phyloP scores from a whole-genome alignment of 2,329 filamentous ascomycete genomes.

The Xylogone sp. region DNA sequence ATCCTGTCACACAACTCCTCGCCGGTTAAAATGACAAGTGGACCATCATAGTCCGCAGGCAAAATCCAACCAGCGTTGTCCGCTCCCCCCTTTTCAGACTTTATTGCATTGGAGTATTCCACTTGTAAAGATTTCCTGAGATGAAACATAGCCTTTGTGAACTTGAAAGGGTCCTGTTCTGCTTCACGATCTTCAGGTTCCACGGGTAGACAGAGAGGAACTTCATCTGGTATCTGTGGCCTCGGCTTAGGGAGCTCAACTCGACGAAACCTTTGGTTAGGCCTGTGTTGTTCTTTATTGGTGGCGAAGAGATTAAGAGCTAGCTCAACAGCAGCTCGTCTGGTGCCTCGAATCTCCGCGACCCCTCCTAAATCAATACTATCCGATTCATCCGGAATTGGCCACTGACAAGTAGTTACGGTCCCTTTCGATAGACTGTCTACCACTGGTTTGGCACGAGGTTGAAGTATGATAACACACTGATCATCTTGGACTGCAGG shows the following conservation, averaged over 20 bases:
- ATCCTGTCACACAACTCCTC: not conserved
- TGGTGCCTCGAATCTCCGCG: conserved; percentile 22
- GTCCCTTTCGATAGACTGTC: not conserved
- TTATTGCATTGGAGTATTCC: not conserved
- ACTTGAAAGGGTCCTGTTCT: conserved; percentile 20
- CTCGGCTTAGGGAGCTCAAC: conserved; percentile 13
- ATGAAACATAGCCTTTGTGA: conserved; percentile 17
- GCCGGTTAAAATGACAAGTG: not conserved
- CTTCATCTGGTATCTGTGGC: conserved; percentile 10
- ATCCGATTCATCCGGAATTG: not conserved
- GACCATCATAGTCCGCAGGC: not conserved
- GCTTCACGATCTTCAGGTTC: conserved; percentile 19
- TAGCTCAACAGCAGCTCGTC: conserved; percentile 23
- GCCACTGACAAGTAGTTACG: not conserved
- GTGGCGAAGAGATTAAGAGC: conserved; percentile 20
- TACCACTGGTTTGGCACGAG: not conserved
- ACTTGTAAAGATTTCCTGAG: not conserved
- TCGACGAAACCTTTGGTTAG: conserved; percentile 19
- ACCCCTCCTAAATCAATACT: conserved; percentile 13
- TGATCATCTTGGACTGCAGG: not conserved
- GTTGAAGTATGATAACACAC: not conserved
- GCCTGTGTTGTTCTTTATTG: conserved; percentile 25
- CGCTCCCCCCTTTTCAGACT: not conserved
- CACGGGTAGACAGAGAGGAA: conserved; percentile 18
- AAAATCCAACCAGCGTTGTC: not conserved